Percentiles rank a stretch among this genome's conserved stretches.
Conservation (phyloP, 352 stramenopile genomes). For the Globisporangium nodosum region DNA sequence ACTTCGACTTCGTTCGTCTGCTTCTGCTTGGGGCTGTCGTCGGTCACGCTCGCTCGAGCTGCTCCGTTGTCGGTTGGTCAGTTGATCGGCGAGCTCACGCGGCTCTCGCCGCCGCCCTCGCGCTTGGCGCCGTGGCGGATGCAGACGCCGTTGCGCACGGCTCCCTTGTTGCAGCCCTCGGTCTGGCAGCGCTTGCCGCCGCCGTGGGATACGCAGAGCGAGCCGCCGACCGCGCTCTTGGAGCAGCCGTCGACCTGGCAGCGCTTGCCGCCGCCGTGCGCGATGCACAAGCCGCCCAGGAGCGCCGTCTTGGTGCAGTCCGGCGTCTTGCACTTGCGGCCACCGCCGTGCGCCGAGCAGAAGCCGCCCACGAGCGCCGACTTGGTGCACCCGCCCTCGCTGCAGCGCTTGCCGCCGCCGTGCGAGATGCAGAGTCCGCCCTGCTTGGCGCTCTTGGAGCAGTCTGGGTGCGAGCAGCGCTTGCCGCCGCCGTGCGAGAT, state of each 20-base stretch:
- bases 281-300: slow-evolving; percentile 72
- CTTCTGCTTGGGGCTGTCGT: not conserved
- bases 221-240: slow-evolving; percentile 62
- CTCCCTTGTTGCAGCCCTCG: slow-evolving; percentile 78
- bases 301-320: slow-evolving; percentile 77
- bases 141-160: slow-evolving; percentile 80
- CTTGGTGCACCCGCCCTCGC: slow-evolving; percentile 66
- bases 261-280: slow-evolving; percentile 76
- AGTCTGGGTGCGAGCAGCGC: slow-evolving; percentile 64
- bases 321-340: slow-evolving; percentile 63
- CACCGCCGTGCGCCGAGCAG: slow-evolving; percentile 77
- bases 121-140: slow-evolving; percentile 81
- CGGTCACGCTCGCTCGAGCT: not conserved
- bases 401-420: slow-evolving; percentile 68
- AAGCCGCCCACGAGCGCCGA: slow-evolving; percentile 77
- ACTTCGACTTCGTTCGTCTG: slow-evolving; percentile 2
- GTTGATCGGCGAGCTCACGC: slow-evolving; percentile 11
- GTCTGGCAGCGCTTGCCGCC: slow-evolving; percentile 68
- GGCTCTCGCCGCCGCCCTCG: slow-evolving; percentile 20
- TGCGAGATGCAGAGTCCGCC: slow-evolving; percentile 65
- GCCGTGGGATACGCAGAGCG: slow-evolving; percentile 64
- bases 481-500: slow-evolving; percentile 73
- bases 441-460: slow-evolving; percentile 62
- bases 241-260: slow-evolving; percentile 66
- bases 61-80: not conserved